phyloP scores from a whole-genome alignment of 257 asterid genomes.

The Petrea volubilis region DNA sequence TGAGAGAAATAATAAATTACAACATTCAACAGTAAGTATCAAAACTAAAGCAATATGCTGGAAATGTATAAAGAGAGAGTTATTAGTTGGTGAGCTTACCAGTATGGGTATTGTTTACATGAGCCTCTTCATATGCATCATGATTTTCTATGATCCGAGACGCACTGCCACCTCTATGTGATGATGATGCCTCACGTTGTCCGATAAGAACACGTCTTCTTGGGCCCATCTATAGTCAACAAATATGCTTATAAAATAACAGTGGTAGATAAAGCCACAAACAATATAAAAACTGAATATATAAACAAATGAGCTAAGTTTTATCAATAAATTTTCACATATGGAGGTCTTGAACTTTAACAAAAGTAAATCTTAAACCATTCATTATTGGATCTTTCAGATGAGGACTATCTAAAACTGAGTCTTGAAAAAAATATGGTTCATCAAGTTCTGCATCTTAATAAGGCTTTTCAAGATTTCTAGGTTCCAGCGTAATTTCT shows the following conservation, averaged over 20 bases:
- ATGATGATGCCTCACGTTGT: not conserved
- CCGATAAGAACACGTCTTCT: not conserved
- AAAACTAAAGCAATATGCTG: too few species aligned
- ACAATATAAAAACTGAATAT: not conserved
- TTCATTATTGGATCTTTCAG: not conserved
- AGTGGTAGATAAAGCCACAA: not conserved
- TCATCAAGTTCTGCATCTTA: not conserved
- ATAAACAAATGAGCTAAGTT: not conserved
- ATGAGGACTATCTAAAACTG: not conserved
- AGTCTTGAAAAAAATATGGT: not conserved
- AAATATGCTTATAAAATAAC: not conserved
- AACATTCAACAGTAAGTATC: too few species aligned
- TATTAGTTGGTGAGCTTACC: too few species aligned
- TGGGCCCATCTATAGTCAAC: not conserved
- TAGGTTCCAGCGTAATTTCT: not conserved
- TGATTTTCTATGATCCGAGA: too few species aligned
- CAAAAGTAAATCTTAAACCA: not conserved
- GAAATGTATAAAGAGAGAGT: too few species aligned
- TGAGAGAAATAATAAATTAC: too few species aligned
- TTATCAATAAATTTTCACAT: too few species aligned
- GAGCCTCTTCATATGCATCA: too few species aligned
- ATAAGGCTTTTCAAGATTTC: not conserved
- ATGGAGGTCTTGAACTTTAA: not conserved
- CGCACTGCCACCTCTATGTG: not conserved
- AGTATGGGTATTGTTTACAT: too few species aligned